These are phyloP conservation scores for Lupinus albus DNA, from an alignment of 306 rosid species.

Conservation along the genomic window DNA sequence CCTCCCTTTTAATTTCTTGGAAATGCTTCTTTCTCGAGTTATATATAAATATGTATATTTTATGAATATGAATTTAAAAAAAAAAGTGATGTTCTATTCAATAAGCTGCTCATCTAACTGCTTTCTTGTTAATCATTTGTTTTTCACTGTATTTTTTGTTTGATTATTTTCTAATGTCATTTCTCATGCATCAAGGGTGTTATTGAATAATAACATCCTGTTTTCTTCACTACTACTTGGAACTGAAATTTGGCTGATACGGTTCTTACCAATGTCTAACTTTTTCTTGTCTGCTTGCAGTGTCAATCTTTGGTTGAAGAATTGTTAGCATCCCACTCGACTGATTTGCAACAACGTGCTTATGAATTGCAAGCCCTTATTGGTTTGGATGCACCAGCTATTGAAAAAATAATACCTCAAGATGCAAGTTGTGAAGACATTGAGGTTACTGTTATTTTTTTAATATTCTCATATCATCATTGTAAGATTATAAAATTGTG, in stretches of 20 bases:
- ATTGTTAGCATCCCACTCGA: slow-evolving; percentile 78
- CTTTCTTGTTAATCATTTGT: background rate
- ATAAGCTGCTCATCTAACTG: background rate
- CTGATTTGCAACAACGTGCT: slow-evolving; percentile 90
- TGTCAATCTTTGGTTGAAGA: slow-evolving; percentile 85
- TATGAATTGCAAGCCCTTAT: slow-evolving; percentile 79
- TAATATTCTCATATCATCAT: slow-evolving; percentile 7
- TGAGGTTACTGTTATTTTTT: slow-evolving; percentile 56
- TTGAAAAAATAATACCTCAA: slow-evolving; percentile 62
- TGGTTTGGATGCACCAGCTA: slow-evolving; percentile 65
- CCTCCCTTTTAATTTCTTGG: background rate
- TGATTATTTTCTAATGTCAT: slow-evolving; percentile 14
- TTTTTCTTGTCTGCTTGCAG: slow-evolving; percentile 49
- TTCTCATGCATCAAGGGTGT: slow-evolving; percentile 10
- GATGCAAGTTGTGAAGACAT: slow-evolving; percentile 87
- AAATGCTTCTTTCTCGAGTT: slow-evolving; percentile 6
- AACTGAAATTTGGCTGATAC: slow-evolving; percentile 25
- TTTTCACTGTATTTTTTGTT: background rate
- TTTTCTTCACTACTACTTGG: background rate
- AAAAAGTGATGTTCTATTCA: background rate
- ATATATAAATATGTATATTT: background rate
- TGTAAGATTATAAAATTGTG: slow-evolving; percentile 10
- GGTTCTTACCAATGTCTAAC: background rate
- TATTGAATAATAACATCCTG: slow-evolving; percentile 3
- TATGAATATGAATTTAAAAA: slow-evolving; percentile 6